Evolutionary conservation across 805 yeast genomes (phyloP).

Genomic region (Wickerhamiella occidentalis): DNA sequence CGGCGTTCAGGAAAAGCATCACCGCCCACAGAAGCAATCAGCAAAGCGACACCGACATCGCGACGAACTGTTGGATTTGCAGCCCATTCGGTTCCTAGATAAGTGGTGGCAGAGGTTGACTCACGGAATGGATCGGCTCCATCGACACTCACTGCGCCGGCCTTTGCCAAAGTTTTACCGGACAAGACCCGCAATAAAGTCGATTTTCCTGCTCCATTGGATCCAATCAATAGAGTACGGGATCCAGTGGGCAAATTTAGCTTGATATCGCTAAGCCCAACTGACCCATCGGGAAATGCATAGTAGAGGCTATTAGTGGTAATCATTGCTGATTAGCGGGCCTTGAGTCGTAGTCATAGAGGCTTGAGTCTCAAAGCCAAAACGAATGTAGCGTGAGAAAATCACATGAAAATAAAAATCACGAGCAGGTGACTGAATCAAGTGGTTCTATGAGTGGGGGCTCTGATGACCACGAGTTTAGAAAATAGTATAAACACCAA

Average conservation of each 20-base stretch:
- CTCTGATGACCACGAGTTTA: too few relatives aligned
- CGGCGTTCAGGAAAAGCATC: conserved; percentile 62
- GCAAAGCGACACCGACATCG: conserved; percentile 74
- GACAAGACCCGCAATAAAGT: conserved; percentile 75
- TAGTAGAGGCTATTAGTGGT: conserved; percentile 55
- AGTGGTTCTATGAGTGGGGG: too few relatives aligned
- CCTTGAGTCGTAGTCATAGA: not conserved
- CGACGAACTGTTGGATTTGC: conserved; percentile 78
- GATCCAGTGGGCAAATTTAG: conserved; percentile 57
- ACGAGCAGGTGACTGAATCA: too few relatives aligned
- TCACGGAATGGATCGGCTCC: conserved; percentile 83
- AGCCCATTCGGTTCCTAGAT: conserved; percentile 97
- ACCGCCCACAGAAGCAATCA: conserved; percentile 77
- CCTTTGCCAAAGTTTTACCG: conserved; percentile 75
- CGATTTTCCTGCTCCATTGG: conserved; percentile 96
- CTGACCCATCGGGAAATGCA: conserved; percentile 47
- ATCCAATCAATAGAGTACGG: conserved; percentile 72
- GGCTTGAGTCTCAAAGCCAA: not conserved
- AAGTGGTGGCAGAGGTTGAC: conserved; percentile 41
- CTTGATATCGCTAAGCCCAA: conserved; percentile 57
- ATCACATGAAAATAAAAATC: too few relatives aligned
- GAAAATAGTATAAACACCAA: too few relatives aligned
- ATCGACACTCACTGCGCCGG: conserved; percentile 59
- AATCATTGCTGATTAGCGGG: conserved; percentile 26
- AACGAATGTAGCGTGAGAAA: too few relatives aligned